phyloP scores from a whole-genome alignment of 768 basidiomycete genomes.

The Macrolepiota dolichaula region DNA sequence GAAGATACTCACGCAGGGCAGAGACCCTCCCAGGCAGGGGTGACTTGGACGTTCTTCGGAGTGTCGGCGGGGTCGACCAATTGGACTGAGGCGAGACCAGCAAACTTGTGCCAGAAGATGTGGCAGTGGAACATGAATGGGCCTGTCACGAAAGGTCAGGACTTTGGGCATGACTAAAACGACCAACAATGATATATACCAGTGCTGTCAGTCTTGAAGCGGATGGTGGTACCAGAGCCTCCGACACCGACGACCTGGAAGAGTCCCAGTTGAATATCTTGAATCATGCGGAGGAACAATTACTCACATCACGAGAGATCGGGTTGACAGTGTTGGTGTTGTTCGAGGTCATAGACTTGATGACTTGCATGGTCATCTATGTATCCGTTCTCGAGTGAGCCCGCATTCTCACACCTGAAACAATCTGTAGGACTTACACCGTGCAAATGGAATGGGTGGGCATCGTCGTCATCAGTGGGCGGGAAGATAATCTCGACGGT shows the following conservation, averaged over 20 bases:
- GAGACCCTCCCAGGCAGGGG: constrained; percentile 10
- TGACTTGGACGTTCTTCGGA: constrained; percentile 6
- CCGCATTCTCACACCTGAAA: too few relatives aligned
- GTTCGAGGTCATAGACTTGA: constrained; percentile 26
- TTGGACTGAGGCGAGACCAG: constrained; percentile 16
- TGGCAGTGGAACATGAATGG: constrained; percentile 22
- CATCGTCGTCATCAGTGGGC: constrained; percentile 21
- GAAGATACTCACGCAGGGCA: constrained; percentile 15
- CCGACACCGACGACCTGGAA: constrained; percentile 14
- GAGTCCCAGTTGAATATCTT: neutral
- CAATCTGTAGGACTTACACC: neutral
- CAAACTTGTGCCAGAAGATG: constrained; percentile 15
- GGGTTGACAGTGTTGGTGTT: constrained; percentile 52
- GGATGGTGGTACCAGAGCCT: constrained; percentile 17
- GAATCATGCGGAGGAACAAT: too few relatives aligned
- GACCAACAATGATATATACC: neutral
- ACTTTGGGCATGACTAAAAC: neutral
- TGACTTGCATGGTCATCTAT: constrained; percentile 11
- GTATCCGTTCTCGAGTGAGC: neutral
- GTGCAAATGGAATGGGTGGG: constrained; percentile 17
- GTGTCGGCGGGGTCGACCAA: constrained; percentile 7
- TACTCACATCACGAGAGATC: constrained; percentile 51
- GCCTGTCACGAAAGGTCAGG: constrained; percentile 1
- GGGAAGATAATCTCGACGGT: constrained; percentile 23
- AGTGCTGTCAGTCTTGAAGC: constrained; percentile 19